Evolutionary conservation across 2,329 filamentous ascomycete genomes (phyloP).

Genomic region (Sporothrix pallida): DNA sequence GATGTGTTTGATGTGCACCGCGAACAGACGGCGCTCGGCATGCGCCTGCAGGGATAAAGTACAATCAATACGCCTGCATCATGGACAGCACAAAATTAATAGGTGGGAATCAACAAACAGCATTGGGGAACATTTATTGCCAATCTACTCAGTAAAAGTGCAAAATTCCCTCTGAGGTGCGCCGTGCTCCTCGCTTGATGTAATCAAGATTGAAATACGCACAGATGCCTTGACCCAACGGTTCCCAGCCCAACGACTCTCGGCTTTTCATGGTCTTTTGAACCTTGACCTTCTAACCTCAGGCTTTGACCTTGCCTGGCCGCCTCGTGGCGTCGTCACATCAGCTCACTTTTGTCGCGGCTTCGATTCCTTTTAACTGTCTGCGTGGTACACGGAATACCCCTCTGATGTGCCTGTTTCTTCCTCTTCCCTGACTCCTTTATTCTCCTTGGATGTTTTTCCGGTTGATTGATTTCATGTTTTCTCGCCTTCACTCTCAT

Average conservation of each 20-base stretch:
- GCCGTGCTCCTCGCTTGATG: neutral
- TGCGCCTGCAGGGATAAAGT: neutral
- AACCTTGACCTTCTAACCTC: neutral
- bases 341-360: conserved; percentile 21
- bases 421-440: neutral
- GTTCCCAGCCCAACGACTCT: neutral
- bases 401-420: neutral
- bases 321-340: neutral
- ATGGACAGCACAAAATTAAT: no score
- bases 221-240: neutral
- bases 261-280: neutral
- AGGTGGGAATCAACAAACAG: neutral
- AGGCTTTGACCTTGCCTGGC: neutral
- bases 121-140: neutral
- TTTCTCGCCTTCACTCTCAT: neutral
- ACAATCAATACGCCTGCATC: neutral
- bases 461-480: neutral
- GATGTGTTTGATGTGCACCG: conserved; percentile 30
- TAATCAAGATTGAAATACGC: neutral
- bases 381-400: neutral
- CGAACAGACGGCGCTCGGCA: conserved; percentile 1
- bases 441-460: neutral
- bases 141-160: neutral
- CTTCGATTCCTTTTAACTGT: neutral
- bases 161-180: no score